Base-by-base conservation (phyloP, 257 asterid genomes). In the Echites panduratus region DNA sequence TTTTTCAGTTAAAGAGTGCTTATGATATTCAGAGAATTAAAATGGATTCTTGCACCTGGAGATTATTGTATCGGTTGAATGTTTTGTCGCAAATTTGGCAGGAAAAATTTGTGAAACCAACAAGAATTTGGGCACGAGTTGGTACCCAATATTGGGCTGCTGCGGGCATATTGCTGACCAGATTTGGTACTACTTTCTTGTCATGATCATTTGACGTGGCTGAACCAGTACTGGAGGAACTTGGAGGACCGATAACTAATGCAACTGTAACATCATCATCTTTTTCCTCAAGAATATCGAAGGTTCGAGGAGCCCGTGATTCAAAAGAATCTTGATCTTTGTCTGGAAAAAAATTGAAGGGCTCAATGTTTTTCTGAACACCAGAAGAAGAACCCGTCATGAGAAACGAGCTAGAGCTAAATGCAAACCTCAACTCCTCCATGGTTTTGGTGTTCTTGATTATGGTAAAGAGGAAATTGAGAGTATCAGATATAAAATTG, bases 31-130 rank as follows among this genome's bases (percentile, higher is more conserved):
- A 19, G 24, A 19, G 59, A 50, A 50, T 20, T 16, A 50, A 2
- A 20, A 20, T 7, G 19, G 24, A 0, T 20, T 9, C 13, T 45
- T 13, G 24, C 54, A 89, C 96, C 96, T 86, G 96, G 61, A 91
- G 94, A 87, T 91, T 89, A 63, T 91, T 91, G 88, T 91, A 85
- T 76, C 94, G 90, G 65, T 79, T 91, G 80, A 91, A 91, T 73
- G 89, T 80, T 76, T 87, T 89, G 9, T 71, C 72, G 86, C 97
- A 91, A 26, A 91, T 77, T 70, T 86, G 96, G 82, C 97, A 91
- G 1, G 89, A 83, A 74, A 91, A 91, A 76, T 87, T 82, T 17
- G 94, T 86, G 84, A 91, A 87, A 61, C 96, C 97, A 57, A 82
- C 85, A 70, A 84, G 70, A 41, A 89, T 89, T 61, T 89, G 92